A percentile compares a stretch with the other conserved stretches of the same genome.
phyloP scores from a whole-genome alignment of 768 basidiomycete genomes.

The Asterophora lycoperdoides region DNA sequence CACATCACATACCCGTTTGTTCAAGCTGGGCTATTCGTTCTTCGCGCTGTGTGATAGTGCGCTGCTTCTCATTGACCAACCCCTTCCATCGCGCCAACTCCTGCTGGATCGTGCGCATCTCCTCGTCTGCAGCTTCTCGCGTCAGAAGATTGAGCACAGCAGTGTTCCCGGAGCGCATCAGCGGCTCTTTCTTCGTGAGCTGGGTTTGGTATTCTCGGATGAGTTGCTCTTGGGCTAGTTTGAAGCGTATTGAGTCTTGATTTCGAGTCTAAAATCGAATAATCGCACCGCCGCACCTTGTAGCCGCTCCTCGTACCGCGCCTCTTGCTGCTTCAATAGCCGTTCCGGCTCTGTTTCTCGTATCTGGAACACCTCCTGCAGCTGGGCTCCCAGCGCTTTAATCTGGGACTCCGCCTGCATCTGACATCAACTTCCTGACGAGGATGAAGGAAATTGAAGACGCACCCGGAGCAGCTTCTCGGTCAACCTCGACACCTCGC shows the following conservation, averaged over 20 bases:
- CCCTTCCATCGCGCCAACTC: slow-evolving; percentile 44
- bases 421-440: not conserved
- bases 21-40: slow-evolving; percentile 43
- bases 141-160: slow-evolving; percentile 64
- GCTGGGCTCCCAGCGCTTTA: slow-evolving; percentile 43
- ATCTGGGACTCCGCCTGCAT: slow-evolving; percentile 40
- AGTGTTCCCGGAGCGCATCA: slow-evolving; percentile 44
- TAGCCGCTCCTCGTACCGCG: slow-evolving; percentile 47
- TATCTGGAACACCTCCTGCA: slow-evolving; percentile 56
- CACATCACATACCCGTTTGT: slow-evolving; percentile 43
- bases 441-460: not conserved
- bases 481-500: slow-evolving; percentile 14
- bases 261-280: not conserved
- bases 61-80: slow-evolving; percentile 39
- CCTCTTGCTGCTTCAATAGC: slow-evolving; percentile 41
- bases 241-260: not conserved
- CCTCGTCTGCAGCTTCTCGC: slow-evolving; percentile 68
- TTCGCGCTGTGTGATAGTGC: slow-evolving; percentile 39
- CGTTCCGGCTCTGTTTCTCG: slow-evolving; percentile 66
- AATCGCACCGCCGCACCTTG: slow-evolving; percentile 38
- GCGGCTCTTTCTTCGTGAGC: slow-evolving; percentile 50
- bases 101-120: slow-evolving; percentile 49
- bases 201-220: slow-evolving; percentile 53
- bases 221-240: slow-evolving; percentile 52
- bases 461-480: slow-evolving; percentile 26